Conservation (phyloP, 768 basidiomycete species). For the Boletus tomentosulus region DNA sequence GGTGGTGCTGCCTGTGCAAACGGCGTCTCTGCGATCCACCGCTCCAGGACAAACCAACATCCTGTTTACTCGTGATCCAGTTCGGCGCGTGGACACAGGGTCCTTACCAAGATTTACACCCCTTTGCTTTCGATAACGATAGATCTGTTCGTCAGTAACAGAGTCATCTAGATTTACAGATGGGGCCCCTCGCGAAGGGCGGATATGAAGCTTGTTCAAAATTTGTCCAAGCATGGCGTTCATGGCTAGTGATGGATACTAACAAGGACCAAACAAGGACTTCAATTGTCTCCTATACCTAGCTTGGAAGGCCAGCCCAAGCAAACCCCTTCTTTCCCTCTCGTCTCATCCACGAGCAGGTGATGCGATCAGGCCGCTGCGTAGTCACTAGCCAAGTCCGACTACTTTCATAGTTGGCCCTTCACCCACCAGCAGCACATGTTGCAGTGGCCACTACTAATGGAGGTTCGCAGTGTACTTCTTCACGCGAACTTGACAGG, state of each 20-base stretch:
- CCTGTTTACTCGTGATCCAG: slow-evolving; percentile 37
- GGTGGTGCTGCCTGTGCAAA: slow-evolving; percentile 51
- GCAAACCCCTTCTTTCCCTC: too few relatives aligned
- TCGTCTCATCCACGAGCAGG: background rate
- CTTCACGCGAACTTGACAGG: slow-evolving; percentile 2
- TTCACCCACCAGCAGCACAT: background rate
- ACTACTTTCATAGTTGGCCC: background rate
- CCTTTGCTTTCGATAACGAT: slow-evolving; percentile 66
- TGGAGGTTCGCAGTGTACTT: too few relatives aligned
- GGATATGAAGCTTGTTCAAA: slow-evolving; percentile 11
- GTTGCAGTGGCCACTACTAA: background rate
- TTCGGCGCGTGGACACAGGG: background rate
- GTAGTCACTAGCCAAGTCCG: too few relatives aligned
- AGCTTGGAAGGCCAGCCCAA: too few relatives aligned
- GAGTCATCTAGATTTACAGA: slow-evolving; percentile 5
- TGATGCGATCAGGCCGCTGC: slow-evolving; percentile 5
- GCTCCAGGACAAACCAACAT: slow-evolving; percentile 76
- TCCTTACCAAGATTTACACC: slow-evolving; percentile 75
- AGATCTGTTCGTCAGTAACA: slow-evolving; percentile 26
- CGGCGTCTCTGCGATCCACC: slow-evolving; percentile 65
- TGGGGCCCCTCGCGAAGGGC: background rate
- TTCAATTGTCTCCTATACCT: background rate
- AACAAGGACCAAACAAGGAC: slow-evolving; percentile 9
- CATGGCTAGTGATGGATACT: slow-evolving; percentile 6
- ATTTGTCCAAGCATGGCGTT: slow-evolving; percentile 10